Evolutionary conservation across 495 filamentous ascomycete genomes (phyloP).

Genomic region (Penicillium lagena): DNA sequence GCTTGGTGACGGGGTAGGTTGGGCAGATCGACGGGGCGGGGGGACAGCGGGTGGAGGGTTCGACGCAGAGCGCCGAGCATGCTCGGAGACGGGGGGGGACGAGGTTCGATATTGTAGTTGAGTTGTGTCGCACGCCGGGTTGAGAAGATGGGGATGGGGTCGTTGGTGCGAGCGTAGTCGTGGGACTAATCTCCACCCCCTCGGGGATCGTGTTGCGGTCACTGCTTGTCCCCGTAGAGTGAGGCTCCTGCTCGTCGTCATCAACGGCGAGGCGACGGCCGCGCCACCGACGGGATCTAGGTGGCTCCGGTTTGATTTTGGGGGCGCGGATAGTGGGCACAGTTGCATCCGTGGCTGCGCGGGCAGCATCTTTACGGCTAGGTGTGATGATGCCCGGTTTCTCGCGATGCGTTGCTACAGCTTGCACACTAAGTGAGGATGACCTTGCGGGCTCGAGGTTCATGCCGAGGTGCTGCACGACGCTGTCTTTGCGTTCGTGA

Average conservation of each 20-base stretch:
- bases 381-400: slow-evolving; percentile 83
- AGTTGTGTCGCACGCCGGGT: slow-evolving; percentile 19
- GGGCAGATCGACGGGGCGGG: slow-evolving; percentile 29
- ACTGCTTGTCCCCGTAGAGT: slow-evolving; percentile 17
- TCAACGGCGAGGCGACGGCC: slow-evolving; percentile 22
- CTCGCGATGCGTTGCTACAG: slow-evolving; percentile 72
- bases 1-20: slow-evolving; percentile 16
- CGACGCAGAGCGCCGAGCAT: slow-evolving; percentile 29
- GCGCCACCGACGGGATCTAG: slow-evolving; percentile 38
- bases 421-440: slow-evolving; percentile 60
- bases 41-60: slow-evolving; percentile 36
- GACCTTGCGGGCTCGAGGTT: slow-evolving; percentile 38
- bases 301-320: slow-evolving; percentile 38
- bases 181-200: slow-evolving; percentile 15
- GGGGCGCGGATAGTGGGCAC: slow-evolving; percentile 16
- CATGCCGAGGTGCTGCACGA: slow-evolving; percentile 36
- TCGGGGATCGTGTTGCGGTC: slow-evolving; percentile 27
- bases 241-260: slow-evolving; percentile 14
- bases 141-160: slow-evolving; percentile 3
- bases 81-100: slow-evolving; percentile 14
- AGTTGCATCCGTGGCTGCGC: slow-evolving; percentile 4
- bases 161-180: slow-evolving; percentile 14
- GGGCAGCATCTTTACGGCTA: slow-evolving; percentile 46
- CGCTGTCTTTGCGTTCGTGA: slow-evolving; percentile 16
- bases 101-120: slow-evolving; percentile 19